Conservation (phyloP, 805 yeast genomes). For the Pichia eremophila region DNA sequence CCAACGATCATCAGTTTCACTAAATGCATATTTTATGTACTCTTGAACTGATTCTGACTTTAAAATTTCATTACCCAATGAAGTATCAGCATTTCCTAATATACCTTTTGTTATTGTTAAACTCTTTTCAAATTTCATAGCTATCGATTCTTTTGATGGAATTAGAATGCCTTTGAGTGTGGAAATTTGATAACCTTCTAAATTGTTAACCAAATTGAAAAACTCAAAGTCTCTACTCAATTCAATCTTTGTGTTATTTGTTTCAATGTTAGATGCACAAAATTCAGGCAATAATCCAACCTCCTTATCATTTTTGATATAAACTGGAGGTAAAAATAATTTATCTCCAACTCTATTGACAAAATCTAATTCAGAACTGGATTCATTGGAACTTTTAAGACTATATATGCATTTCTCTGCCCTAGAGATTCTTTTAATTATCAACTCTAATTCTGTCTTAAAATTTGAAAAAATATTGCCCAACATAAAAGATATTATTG, state of each 20-base stretch:
- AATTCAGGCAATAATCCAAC: constrained; percentile 6
- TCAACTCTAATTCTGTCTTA: not conserved
- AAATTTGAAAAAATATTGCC: not conserved
- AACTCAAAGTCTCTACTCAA: too few species aligned
- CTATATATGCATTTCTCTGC: not conserved
- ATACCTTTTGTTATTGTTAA: not conserved
- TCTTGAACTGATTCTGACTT: not conserved
- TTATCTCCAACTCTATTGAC: not conserved
- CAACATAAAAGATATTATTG: not conserved
- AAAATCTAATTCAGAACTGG: too few species aligned
- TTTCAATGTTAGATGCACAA: not conserved
- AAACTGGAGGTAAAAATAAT: constrained; percentile 6
- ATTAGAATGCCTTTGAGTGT: constrained; percentile 6
- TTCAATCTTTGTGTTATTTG: not conserved
- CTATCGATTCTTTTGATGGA: constrained; percentile 2
- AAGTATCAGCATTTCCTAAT: not conserved
- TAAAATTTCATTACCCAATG: not conserved
- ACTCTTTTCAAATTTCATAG: not conserved
- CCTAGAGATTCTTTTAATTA: not conserved
- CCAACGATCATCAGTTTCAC: not conserved
- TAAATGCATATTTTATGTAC: not conserved
- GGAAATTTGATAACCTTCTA: too few species aligned
- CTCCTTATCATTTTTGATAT: not conserved
- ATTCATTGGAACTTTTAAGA: too few species aligned
- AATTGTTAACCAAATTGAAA: too few species aligned